Evolutionary conservation across 495 filamentous ascomycete genomes (phyloP).

Genomic region (Entonaema liquescens): DNA sequence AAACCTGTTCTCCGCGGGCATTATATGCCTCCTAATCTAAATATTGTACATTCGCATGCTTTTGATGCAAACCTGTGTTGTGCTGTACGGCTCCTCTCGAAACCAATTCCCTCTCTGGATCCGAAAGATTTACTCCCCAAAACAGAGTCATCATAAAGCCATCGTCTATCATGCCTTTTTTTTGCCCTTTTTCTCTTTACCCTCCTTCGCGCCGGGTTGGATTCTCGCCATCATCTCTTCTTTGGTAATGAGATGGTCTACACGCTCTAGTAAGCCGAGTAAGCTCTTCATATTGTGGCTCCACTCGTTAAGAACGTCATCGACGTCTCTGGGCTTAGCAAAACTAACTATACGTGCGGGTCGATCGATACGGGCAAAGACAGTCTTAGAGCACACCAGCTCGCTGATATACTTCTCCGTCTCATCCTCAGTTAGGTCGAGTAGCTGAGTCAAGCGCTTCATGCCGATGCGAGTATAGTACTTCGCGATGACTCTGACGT

Average conservation of each 20-base stretch:
- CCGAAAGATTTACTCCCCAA: conserved; percentile 25
- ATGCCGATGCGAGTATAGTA: conserved; percentile 98
- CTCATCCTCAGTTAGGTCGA: conserved; percentile 93
- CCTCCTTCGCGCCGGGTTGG: conserved; percentile 64
- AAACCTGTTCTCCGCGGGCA: conserved; percentile 31
- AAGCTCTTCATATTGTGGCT: conserved; percentile 98
- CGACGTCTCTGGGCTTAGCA: conserved; percentile 91
- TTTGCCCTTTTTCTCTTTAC: conserved; percentile 48
- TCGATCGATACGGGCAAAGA: conserved; percentile 96
- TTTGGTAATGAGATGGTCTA: conserved; percentile 98
- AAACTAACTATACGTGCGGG: conserved; percentile 92
- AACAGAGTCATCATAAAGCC: conserved; percentile 23
- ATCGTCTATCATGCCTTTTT: conserved; percentile 42
- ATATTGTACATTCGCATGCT: conserved; percentile 46
- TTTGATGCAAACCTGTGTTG: conserved; percentile 38
- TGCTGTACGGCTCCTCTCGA: conserved; percentile 22
- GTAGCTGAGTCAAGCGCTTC: conserved; percentile 83
- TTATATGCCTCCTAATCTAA: conserved; percentile 36
- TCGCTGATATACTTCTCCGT: conserved; percentile 98
- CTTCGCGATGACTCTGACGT: conserved; percentile 95
- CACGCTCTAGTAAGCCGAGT: conserved; percentile 87
- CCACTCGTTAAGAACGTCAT: conserved; percentile 98
- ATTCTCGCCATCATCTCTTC: conserved; percentile 99
- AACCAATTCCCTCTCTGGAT: conserved; percentile 24
- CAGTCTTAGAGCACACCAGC: conserved; percentile 93